These are phyloP conservation scores for Phialocephala subalpina DNA, from an alignment of 2,329 filamentous ascomycete species.

Conservation along the genomic window DNA sequence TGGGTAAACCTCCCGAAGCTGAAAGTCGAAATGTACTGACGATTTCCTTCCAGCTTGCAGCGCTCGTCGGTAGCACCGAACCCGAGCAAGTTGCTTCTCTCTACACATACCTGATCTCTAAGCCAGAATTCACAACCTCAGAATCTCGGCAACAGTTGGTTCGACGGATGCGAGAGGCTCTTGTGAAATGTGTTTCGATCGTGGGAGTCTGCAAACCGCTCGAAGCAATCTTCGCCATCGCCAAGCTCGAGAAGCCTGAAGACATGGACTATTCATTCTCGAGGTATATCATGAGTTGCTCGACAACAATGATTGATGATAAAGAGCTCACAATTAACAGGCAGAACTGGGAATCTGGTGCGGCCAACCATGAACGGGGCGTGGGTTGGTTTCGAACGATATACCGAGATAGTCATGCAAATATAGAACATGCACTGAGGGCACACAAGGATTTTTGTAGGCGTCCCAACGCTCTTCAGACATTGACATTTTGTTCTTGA, in stretches of 20 bases:
- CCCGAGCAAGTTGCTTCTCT: conserved; percentile 60
- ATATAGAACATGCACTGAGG: too few relatives aligned
- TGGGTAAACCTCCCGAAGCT: conserved; percentile 39
- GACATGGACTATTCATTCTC: conserved; percentile 57
- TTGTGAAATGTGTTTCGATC: conserved; percentile 65
- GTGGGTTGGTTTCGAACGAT: too few relatives aligned
- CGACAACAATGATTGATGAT: neutral
- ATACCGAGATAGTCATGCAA: too few relatives aligned
- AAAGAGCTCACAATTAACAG: neutral
- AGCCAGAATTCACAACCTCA: conserved; percentile 53
- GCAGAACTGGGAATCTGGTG: too few relatives aligned
- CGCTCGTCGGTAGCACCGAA: conserved; percentile 54
- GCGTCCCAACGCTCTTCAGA: too few relatives aligned
- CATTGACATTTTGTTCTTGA: too few relatives aligned
- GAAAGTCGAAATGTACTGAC: neutral
- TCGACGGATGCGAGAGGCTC: conserved; percentile 61
- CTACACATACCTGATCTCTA: conserved; percentile 61
- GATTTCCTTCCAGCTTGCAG: conserved; percentile 44
- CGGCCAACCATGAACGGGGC: too few relatives aligned
- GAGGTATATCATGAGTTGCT: too few relatives aligned
- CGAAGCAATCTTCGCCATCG: conserved; percentile 47
- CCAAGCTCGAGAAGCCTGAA: conserved; percentile 47
- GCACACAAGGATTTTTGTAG: too few relatives aligned
- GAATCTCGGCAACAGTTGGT: conserved; percentile 56
- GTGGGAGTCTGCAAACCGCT: conserved; percentile 70